A percentile compares a stretch with the other conserved stretches of the same genome.
phyloP scores from a whole-genome alignment of 78 protist species.

The Chrysochromulina tobinii region DNA sequence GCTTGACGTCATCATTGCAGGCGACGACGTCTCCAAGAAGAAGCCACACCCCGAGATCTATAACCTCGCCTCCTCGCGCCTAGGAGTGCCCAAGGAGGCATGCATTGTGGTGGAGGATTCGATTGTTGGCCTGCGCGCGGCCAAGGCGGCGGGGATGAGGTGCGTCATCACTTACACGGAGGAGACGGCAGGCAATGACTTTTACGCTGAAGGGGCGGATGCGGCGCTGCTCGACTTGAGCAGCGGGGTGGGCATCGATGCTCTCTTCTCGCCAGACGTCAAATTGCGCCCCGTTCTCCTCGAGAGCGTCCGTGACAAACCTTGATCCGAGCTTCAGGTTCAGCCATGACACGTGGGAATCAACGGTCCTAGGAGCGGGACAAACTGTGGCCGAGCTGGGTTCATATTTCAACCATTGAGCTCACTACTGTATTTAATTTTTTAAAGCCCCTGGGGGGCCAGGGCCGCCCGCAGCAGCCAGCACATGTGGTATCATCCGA shows the following conservation, averaged over 20 bases:
- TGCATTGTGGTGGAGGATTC: slow-evolving; percentile 37
- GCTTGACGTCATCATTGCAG: slow-evolving; percentile 33
- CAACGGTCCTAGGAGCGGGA: no score
- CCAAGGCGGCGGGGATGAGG: slow-evolving; percentile 1
- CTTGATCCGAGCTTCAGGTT: no score
- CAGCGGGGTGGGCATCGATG: not conserved
- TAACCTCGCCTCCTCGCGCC: not conserved
- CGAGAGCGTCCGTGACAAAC: no score
- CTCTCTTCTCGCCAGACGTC: not conserved
- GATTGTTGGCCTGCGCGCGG: slow-evolving; percentile 29
- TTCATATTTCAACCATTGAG: no score
- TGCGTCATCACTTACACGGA: slow-evolving; percentile 28
- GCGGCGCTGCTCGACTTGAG: not conserved
- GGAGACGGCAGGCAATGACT: not conserved
- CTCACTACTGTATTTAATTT: no score
- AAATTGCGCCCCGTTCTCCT: not conserved
- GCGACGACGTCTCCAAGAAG: slow-evolving; percentile 20
- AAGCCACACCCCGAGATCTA: slow-evolving; percentile 41
- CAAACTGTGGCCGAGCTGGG: no score
- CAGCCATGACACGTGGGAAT: no score
- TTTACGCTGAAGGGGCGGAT: not conserved
- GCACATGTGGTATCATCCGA: no score
- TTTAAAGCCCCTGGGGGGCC: no score
- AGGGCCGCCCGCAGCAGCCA: no score
- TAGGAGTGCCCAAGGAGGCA: not conserved